phyloP scores from a whole-genome alignment of 257 asterid genomes.

The Datura wrightii region DNA sequence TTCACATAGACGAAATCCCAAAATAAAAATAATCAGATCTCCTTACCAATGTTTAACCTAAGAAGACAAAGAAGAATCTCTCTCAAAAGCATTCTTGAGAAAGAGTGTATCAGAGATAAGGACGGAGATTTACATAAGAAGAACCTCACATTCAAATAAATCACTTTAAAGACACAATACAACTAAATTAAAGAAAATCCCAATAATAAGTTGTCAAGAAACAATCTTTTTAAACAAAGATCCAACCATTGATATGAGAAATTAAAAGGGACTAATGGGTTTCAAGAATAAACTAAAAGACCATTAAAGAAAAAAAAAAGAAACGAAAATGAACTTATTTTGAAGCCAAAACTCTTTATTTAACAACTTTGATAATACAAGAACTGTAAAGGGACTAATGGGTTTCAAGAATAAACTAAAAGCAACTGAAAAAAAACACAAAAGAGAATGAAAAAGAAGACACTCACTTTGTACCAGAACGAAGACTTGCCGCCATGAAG shows the following conservation, averaged over 20 bases:
- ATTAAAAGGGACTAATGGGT: neutral
- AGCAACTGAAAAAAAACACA: neutral
- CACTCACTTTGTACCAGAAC: slow-evolving; percentile 64
- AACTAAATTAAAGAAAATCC: neutral
- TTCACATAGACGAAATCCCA: neutral
- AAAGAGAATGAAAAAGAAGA: neutral
- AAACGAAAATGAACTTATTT: neutral
- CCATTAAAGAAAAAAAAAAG: neutral
- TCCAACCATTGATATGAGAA: slow-evolving; percentile 29
- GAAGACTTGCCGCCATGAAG: slow-evolving; percentile 75
- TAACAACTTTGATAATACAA: slow-evolving; percentile 7
- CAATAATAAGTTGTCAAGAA: neutral
- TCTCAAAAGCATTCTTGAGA: too few species aligned
- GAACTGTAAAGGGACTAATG: neutral
- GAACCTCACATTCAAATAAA: neutral
- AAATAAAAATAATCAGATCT: neutral
- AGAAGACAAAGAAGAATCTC: too few species aligned
- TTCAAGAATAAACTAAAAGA: neutral
- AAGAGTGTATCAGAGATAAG: neutral
- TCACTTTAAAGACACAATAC: neutral
- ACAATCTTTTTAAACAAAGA: slow-evolving; percentile 31
- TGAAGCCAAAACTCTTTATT: neutral
- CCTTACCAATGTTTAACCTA: neutral
- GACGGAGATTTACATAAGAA: neutral
- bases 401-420: neutral